These are phyloP conservation scores for Phytophthora constricta DNA, from an alignment of 352 stramenopile genomes.

Conservation along the genomic window DNA sequence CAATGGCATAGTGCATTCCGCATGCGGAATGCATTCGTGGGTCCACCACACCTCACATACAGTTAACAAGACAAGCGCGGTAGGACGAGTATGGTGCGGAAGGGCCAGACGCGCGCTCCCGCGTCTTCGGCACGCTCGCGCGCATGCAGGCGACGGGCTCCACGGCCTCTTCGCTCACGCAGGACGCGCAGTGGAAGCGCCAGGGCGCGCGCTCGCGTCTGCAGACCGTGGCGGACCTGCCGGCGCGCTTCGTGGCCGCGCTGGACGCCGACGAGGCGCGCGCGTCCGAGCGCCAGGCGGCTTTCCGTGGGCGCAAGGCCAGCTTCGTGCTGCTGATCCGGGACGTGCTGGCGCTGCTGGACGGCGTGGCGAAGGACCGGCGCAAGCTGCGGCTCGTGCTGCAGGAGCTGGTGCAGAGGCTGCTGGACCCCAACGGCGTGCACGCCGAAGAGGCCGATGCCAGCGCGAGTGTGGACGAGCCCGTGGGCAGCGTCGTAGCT, in stretches of 20 bases:
- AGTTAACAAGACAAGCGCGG: background rate
- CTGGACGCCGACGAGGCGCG: conserved; percentile 54
- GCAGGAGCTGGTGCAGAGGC: conserved; percentile 74
- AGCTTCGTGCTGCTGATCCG: conserved; percentile 64
- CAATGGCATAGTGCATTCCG: conserved; percentile 9
- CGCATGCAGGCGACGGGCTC: conserved; percentile 73
- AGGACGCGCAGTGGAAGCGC: conserved; percentile 48
- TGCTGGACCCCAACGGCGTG: conserved; percentile 71
- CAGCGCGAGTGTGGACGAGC: conserved; percentile 23
- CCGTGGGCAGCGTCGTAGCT: conserved; percentile 42
- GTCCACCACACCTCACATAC: background rate
- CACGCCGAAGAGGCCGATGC: conserved; percentile 34
- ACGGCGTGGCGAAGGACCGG: conserved; percentile 50
- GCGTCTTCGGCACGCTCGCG: conserved; percentile 58
- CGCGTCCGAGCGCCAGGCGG: conserved; percentile 50
- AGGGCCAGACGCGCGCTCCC: conserved; percentile 14
- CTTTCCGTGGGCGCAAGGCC: conserved; percentile 57
- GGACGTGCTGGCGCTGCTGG: conserved; percentile 72
- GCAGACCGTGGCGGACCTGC: conserved; percentile 66
- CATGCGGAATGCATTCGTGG: background rate
- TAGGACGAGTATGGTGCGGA: background rate
- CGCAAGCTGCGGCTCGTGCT: conserved; percentile 65
- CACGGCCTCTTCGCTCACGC: conserved; percentile 15
- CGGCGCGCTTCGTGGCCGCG: conserved; percentile 47
- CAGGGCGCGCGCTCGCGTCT: conserved; percentile 42